A percentile compares a stretch with the other conserved stretches of the same genome.
phyloP scores from a whole-genome alignment of 1,284 basidiomycete genomes.

The Ceratobasidium sp. region DNA sequence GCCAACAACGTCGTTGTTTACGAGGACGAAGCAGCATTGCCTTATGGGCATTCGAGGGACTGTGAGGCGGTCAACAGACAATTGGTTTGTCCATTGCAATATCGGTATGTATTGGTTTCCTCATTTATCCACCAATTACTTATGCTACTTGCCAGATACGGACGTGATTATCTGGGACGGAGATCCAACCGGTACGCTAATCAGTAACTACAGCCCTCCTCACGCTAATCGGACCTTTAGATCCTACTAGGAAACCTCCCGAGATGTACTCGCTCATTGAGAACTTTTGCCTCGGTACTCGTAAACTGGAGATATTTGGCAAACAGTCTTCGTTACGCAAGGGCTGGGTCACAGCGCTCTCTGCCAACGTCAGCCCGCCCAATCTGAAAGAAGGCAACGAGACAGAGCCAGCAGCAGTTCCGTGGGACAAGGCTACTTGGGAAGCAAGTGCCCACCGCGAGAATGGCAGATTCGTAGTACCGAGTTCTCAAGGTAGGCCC shows the following conservation, averaged over 20 bases:
- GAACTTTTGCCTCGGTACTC: constrained; percentile 95
- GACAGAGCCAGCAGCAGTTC: constrained; percentile 50
- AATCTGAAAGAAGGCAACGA: constrained; percentile 58
- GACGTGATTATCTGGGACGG: constrained; percentile 97
- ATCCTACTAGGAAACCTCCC: constrained; percentile 87
- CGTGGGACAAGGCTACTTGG: constrained; percentile 49
- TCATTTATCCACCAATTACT: neutral
- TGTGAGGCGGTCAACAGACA: constrained; percentile 91
- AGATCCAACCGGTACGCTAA: constrained; percentile 63
- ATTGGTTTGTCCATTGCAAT: constrained; percentile 98
- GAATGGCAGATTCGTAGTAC: constrained; percentile 69
- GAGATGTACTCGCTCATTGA: constrained; percentile 97
- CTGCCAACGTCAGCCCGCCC: constrained; percentile 51
- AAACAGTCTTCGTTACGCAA: constrained; percentile 75
- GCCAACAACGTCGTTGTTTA: constrained; percentile 83
- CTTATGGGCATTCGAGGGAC: constrained; percentile 99
- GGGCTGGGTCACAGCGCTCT: constrained; percentile 93
- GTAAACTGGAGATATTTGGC: constrained; percentile 92
- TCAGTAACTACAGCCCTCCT: neutral
- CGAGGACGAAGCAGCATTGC: constrained; percentile 94
- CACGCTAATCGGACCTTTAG: constrained; percentile 52
- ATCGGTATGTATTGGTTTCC: constrained; percentile 68
- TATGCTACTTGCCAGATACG: constrained; percentile 71
- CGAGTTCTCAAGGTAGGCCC: constrained; percentile 64
- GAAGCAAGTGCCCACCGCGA: constrained; percentile 56